A percentile compares a stretch with the other conserved stretches of the same genome.
These are phyloP conservation scores for Ogataea pilisensis DNA, from an alignment of 805 yeast genomes.

Conservation along the genomic window DNA sequence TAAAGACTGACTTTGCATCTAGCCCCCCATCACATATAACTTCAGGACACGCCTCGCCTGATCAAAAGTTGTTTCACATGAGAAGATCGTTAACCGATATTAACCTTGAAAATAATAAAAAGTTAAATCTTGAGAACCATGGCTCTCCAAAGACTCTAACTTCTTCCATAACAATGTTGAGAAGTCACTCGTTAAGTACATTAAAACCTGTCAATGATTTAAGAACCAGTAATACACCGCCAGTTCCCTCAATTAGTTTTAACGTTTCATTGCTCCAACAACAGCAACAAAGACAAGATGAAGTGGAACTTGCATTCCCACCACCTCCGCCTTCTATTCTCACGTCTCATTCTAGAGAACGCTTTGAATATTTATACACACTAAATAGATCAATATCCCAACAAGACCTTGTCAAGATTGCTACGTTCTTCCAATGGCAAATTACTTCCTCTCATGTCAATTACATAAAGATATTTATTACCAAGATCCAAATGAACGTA, in stretches of 20 bases:
- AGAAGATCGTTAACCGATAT: slow-evolving; percentile 2
- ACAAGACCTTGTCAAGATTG: slow-evolving; percentile 23
- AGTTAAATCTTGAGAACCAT: background rate
- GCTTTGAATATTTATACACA: slow-evolving; percentile 26
- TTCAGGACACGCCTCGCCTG: background rate
- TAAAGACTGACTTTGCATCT: slow-evolving; percentile 16
- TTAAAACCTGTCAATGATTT: too few relatives aligned
- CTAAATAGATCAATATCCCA: slow-evolving; percentile 27
- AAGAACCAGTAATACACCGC: too few relatives aligned
- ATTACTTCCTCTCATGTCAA: slow-evolving; percentile 29
- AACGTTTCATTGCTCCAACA: background rate
- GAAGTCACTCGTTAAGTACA: background rate
- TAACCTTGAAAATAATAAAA: background rate
- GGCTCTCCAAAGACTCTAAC: background rate
- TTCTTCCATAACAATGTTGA: background rate
- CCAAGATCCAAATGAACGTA: slow-evolving; percentile 32
- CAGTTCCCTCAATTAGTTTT: too few relatives aligned
- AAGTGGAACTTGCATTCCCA: slow-evolving; percentile 20
- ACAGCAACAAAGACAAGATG: background rate
- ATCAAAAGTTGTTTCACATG: background rate
- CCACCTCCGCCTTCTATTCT: slow-evolving; percentile 18
- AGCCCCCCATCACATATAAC: slow-evolving; percentile 1
- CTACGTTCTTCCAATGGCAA: slow-evolving; percentile 30
- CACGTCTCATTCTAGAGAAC: slow-evolving; percentile 10
- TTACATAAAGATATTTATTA: slow-evolving; percentile 31